phyloP scores from a whole-genome alignment of 2,329 filamentous ascomycete genomes.

The Amauroascus verrucosus region DNA sequence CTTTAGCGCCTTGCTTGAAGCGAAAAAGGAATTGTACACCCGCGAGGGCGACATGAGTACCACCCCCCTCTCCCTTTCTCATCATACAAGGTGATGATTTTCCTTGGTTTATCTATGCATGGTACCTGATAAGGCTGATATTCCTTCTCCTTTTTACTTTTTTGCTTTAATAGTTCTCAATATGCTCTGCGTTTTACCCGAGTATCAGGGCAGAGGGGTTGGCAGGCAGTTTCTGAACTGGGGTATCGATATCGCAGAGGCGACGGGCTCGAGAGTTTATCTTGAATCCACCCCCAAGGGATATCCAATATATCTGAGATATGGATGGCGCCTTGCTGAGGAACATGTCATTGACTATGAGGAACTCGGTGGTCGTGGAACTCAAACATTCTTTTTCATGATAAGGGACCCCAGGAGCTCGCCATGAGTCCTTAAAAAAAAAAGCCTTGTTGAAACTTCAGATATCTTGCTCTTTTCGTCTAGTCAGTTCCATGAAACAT shows the following conservation, averaged over 20 bases:
- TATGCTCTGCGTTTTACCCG: conserved; percentile 3
- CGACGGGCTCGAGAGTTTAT: neutral
- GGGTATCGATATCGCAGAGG: conserved; percentile 5
- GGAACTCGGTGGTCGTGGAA: neutral
- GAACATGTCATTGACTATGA: conserved; percentile 1
- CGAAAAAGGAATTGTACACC: neutral
- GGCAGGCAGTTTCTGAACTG: conserved; percentile 4
- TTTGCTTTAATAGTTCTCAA: neutral
- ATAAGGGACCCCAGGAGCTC: neutral
- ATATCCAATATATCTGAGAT: neutral
- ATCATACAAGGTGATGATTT: neutral
- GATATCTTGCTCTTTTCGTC: no score
- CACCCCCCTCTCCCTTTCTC: neutral
- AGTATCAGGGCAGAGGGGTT: conserved; percentile 1
- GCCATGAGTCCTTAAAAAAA: neutral
- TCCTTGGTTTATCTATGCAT: no score
- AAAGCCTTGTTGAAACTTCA: neutral
- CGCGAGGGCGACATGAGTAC: conserved; percentile 7
- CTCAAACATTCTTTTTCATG: neutral
- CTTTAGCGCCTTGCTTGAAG: neutral
- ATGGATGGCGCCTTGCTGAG: conserved; percentile 5
- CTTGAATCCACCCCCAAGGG: conserved; percentile 4
- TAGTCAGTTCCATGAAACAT: no score
- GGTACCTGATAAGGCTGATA: neutral
- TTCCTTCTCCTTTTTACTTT: neutral